phyloP scores from a whole-genome alignment of 495 filamentous ascomycete species.

The Penicillium lagena region DNA sequence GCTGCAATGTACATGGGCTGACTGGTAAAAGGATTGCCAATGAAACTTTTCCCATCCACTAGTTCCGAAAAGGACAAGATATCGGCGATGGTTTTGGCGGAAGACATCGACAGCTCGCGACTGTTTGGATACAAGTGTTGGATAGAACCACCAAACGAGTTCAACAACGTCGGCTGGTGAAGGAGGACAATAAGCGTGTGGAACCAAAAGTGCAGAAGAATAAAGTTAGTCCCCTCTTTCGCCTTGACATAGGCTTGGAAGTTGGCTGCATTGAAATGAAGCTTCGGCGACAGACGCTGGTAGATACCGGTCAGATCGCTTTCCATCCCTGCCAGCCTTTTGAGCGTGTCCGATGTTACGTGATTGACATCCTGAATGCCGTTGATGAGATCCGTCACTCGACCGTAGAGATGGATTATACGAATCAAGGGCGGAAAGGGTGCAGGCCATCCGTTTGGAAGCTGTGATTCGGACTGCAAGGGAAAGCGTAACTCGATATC shows the following conservation, averaged over 20 bases:
- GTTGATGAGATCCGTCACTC: conserved; percentile 77
- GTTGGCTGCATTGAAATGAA: conserved; percentile 75
- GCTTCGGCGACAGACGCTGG: conserved; percentile 59
- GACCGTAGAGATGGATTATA: conserved; percentile 77
- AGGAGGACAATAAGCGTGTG: conserved; percentile 79
- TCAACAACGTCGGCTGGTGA: conserved; percentile 73
- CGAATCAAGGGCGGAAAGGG: conserved; percentile 74
- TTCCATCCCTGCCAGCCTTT: conserved; percentile 65
- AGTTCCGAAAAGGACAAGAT: conserved; percentile 74
- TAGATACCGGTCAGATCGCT: conserved; percentile 73
- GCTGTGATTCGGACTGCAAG: conserved; percentile 49
- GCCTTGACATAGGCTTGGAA: conserved; percentile 70
- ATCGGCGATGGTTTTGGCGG: conserved; percentile 82
- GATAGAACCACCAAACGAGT: conserved; percentile 65
- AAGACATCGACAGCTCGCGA: conserved; percentile 76
- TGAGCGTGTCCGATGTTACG: conserved; percentile 63
- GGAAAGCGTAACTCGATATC: conserved; percentile 77
- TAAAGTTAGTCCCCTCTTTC: conserved; percentile 75
- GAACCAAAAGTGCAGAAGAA: conserved; percentile 88
- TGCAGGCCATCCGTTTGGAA: conserved; percentile 58
- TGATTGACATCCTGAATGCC: conserved; percentile 70
- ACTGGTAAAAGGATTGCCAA: conserved; percentile 80
- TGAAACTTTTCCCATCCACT: conserved; percentile 71
- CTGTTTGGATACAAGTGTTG: conserved; percentile 69
- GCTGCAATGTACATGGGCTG: conserved; percentile 88